Conservation (phyloP, 2,329 filamentous ascomycete species). For the Talaromyces amestolkiae region DNA sequence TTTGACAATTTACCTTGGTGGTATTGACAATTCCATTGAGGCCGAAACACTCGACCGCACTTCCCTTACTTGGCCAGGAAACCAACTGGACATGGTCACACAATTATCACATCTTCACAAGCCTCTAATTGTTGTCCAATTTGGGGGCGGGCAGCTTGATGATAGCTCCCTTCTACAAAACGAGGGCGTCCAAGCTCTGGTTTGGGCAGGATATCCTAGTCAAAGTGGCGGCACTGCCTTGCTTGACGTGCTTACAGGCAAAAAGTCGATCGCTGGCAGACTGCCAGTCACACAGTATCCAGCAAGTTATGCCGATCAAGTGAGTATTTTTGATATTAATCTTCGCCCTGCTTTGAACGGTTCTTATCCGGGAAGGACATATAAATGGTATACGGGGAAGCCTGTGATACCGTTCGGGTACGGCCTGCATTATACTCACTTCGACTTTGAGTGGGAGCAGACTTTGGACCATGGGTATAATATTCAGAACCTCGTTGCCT, state of each 20-base stretch:
- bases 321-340: slow-evolving; percentile 36
- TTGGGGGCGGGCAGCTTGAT: slow-evolving; percentile 39
- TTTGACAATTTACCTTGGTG: slow-evolving; percentile 33
- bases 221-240: slow-evolving; percentile 39
- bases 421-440: slow-evolving; percentile 42
- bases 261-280: slow-evolving; percentile 34
- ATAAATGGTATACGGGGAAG: slow-evolving; percentile 37
- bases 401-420: slow-evolving; percentile 38
- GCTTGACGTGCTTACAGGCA: slow-evolving; percentile 37
- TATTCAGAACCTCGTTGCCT: background rate
- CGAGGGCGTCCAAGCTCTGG: slow-evolving; percentile 32
- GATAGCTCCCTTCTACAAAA: slow-evolving; percentile 34
- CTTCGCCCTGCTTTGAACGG: slow-evolving; percentile 29
- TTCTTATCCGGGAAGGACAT: slow-evolving; percentile 37
- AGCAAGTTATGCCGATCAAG: slow-evolving; percentile 41
- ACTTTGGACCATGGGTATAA: background rate
- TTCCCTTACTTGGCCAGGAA: slow-evolving; percentile 35
- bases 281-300: slow-evolving; percentile 37
- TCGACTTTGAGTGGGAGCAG: slow-evolving; percentile 22
- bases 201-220: slow-evolving; percentile 42
- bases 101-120: slow-evolving; percentile 34
- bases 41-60: slow-evolving; percentile 34
- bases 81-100: slow-evolving; percentile 34
- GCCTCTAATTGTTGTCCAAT: slow-evolving; percentile 34
- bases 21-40: slow-evolving; percentile 35